Evolutionary conservation across 2,329 filamentous ascomycete genomes (phyloP).

Genomic region (Phialemoniopsis sp.): DNA sequence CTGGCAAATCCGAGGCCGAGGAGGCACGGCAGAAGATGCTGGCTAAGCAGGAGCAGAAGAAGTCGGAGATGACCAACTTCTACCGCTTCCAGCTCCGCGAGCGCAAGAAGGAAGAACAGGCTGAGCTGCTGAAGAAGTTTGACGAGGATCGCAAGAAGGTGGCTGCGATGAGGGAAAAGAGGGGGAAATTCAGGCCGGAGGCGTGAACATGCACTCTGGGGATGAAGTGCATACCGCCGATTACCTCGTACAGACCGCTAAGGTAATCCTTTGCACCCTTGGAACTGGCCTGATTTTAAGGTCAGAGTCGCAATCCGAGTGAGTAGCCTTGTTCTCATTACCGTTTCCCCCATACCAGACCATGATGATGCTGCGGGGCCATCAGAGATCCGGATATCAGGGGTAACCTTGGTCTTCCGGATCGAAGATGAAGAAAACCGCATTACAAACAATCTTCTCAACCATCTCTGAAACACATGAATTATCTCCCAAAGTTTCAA

Average conservation of each 20-base stretch:
- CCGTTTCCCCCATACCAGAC: slow-evolving; percentile 6
- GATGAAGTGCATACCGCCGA: too few species aligned
- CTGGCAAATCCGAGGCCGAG: slow-evolving; percentile 66
- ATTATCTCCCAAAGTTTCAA: too few species aligned
- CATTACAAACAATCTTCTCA: slow-evolving; percentile 31
- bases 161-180: slow-evolving; percentile 64
- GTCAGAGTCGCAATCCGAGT: too few species aligned
- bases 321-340: not conserved
- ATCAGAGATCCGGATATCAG: slow-evolving; percentile 21
- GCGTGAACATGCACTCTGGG: slow-evolving; percentile 22
- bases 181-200: slow-evolving; percentile 55
- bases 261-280: too few species aligned
- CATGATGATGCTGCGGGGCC: slow-evolving; percentile 34
- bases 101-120: slow-evolving; percentile 71
- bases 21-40: slow-evolving; percentile 54
- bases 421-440: slow-evolving; percentile 38
- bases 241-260: too few species aligned
- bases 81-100: slow-evolving; percentile 82
- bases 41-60: slow-evolving; percentile 60
- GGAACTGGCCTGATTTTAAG: too few species aligned
- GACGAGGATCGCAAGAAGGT: slow-evolving; percentile 73
- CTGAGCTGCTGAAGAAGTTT: slow-evolving; percentile 65
- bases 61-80: slow-evolving; percentile 65
- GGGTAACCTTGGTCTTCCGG: slow-evolving; percentile 17
- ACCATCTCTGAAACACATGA: slow-evolving; percentile 11